A percentile compares a stretch with the other conserved stretches of the same genome.
Conservation (phyloP, 2,329 filamentous ascomycete species). For the Colletotrichum sp. region DNA sequence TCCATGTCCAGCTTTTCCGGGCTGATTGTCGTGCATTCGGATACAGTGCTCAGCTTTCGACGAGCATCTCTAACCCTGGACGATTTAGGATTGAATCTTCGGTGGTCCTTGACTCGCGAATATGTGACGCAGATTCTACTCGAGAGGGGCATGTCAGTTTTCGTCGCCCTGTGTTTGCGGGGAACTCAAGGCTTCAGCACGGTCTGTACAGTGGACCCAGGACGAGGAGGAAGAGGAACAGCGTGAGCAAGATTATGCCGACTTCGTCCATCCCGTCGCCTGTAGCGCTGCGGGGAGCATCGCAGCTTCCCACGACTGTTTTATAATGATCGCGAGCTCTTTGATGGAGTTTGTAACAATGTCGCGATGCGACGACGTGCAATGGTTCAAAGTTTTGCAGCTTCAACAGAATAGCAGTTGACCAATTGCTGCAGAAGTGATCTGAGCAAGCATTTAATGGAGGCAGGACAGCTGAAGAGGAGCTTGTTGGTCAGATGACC, state of each 20-base stretch:
- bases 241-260: conserved; percentile 13
- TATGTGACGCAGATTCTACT: not conserved
- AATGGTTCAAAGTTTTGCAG: not conserved
- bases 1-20: conserved; percentile 13
- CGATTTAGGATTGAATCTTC: conserved; percentile 18
- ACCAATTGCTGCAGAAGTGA: not conserved
- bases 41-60: conserved; percentile 33
- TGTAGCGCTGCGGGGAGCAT: not conserved
- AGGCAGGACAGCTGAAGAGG: not conserved
- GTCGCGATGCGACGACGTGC: not conserved
- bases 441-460: not conserved
- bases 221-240: conserved; percentile 8
- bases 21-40: conserved; percentile 25
- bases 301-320: not conserved
- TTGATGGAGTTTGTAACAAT: not conserved
- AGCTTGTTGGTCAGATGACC: not conserved
- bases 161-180: not conserved
- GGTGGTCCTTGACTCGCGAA: conserved; percentile 7
- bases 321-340: not conserved
- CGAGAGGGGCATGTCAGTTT: not conserved
- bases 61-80: conserved; percentile 25
- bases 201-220: conserved; percentile 13
- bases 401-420: not conserved
- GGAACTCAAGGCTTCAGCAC: not conserved
- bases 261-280: conserved; percentile 8